Evolutionary conservation across 495 filamentous ascomycete species (phyloP).

Genomic region (Xanthoparmelia taractica): DNA sequence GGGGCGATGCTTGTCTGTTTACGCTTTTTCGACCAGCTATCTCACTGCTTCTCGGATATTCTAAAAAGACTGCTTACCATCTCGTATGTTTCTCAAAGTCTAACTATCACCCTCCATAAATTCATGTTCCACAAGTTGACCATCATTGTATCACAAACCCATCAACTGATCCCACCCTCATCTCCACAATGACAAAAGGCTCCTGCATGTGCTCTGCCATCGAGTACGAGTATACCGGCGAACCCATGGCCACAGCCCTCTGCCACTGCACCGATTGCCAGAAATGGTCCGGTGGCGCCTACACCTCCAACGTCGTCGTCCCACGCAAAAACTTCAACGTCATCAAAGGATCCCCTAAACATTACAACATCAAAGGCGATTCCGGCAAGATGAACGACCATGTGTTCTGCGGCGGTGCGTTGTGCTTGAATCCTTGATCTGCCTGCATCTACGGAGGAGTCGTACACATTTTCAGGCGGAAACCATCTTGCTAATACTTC

Average conservation of each 20-base stretch:
- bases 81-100: not conserved
- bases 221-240: constrained; percentile 31
- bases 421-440: not conserved
- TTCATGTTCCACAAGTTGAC: no score
- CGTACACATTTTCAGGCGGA: no score
- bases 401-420: constrained; percentile 36
- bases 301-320: constrained; percentile 43
- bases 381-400: constrained; percentile 45
- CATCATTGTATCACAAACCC: no score
- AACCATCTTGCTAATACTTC: not conserved
- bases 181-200: constrained; percentile 29
- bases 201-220: constrained; percentile 39
- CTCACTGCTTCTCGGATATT: not conserved
- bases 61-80: not conserved
- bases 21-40: not conserved
- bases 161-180: not conserved
- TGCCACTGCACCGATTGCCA: constrained; percentile 46
- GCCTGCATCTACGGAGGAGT: no score
- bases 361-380: constrained; percentile 34
- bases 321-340: constrained; percentile 36
- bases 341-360: constrained; percentile 35
- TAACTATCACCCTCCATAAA: not conserved
- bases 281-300: constrained; percentile 44
- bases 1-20: not conserved
- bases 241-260: constrained; percentile 33